Evolutionary conservation across 345 rosid genomes (phyloP).

Genomic region (Nephelium lappaceum): DNA sequence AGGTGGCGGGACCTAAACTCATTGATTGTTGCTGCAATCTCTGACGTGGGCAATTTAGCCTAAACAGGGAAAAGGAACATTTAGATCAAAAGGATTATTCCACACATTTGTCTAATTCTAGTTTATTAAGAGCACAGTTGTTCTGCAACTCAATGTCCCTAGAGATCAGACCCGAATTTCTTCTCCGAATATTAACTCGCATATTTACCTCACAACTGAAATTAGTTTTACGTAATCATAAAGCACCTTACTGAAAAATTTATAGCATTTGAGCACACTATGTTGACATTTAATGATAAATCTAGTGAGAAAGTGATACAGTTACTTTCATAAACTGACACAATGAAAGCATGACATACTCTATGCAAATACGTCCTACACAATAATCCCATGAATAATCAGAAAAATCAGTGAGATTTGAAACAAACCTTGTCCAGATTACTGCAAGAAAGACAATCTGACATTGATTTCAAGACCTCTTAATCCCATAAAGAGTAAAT

Average conservation of each 20-base stretch:
- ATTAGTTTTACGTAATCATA: neutral
- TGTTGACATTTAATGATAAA: neutral
- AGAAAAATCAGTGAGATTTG: neutral
- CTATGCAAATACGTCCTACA: neutral
- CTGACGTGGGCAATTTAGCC: constrained; percentile 88
- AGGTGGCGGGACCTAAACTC: constrained; percentile 94
- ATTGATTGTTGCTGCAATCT: constrained; percentile 87
- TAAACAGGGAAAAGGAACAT: constrained; percentile 25
- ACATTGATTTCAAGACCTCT: neutral
- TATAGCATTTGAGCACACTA: neutral
- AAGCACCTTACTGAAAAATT: neutral
- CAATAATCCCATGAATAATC: neutral
- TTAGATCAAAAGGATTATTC: neutral
- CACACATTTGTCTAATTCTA: neutral
- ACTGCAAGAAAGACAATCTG: neutral
- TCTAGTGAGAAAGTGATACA: neutral
- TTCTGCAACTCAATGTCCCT: neutral
- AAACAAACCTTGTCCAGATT: neutral
- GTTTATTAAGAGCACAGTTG: neutral
- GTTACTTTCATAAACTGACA: neutral
- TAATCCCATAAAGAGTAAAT: neutral
- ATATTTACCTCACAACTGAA: neutral
- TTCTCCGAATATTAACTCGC: neutral
- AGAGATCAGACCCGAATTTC: neutral
- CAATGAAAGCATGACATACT: neutral